Percentiles rank a stretch among this genome's conserved stretches.
Evolutionary conservation across 306 rosid species (phyloP).

Genomic region (Cucurbita ficifolia): DNA sequence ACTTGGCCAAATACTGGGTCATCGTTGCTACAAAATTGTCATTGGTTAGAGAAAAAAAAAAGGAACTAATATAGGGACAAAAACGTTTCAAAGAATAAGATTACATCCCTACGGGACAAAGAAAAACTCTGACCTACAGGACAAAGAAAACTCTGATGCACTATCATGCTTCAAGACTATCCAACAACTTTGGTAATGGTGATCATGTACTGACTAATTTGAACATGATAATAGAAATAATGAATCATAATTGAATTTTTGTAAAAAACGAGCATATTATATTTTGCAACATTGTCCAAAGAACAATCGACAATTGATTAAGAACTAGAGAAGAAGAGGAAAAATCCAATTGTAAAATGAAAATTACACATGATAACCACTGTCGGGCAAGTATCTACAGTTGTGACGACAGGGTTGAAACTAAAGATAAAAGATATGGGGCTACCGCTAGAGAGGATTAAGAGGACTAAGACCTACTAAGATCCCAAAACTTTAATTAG

Average conservation of each 20-base stretch:
- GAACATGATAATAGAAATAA: not conserved
- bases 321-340: not conserved
- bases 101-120: not conserved
- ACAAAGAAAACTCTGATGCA: not conserved
- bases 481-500: not conserved
- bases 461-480: not conserved
- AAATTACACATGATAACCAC: not conserved
- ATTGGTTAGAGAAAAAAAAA: not conserved
- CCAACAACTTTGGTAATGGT: not conserved
- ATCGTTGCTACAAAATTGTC: conserved; percentile 74
- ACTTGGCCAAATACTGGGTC: conserved; percentile 55
- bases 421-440: not conserved
- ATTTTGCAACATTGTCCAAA: not conserved
- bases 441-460: not conserved
- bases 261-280: not conserved
- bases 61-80: not conserved
- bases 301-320: not conserved
- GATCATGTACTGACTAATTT: not conserved
- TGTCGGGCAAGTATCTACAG: not conserved
- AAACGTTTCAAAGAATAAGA: not conserved
- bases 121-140: not conserved
- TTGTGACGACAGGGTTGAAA: not conserved
- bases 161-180: not conserved
- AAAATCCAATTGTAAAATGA: not conserved
- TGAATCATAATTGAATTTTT: not conserved